Evolutionary conservation across 306 rosid genomes (phyloP).

Genomic region (Psophocarpus tetragonolobus): DNA sequence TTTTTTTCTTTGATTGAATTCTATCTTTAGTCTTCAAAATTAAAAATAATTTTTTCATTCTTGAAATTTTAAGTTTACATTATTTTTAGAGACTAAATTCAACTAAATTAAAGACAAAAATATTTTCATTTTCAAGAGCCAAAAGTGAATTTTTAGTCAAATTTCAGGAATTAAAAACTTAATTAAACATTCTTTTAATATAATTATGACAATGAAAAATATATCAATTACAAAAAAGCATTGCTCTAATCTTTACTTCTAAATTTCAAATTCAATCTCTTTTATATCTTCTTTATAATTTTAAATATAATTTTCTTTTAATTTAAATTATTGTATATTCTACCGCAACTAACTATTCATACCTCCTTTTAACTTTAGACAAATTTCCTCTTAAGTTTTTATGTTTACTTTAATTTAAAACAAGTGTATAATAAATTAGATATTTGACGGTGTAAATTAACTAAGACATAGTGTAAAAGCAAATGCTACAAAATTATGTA

Average conservation of each 20-base stretch:
- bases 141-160: too few species aligned
- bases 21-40: too few species aligned
- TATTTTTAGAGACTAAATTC: too few species aligned
- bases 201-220: too few species aligned
- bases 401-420: neutral
- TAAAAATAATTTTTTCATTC: too few species aligned
- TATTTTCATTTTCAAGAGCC: too few species aligned
- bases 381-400: neutral
- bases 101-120: too few species aligned
- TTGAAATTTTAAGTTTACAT: too few species aligned
- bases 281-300: neutral
- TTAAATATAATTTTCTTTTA: neutral
- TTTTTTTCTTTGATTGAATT: too few species aligned
- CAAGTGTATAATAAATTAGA: neutral
- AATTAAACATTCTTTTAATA: too few species aligned
- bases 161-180: too few species aligned
- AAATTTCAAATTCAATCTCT: neutral
- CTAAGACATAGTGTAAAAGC: neutral
- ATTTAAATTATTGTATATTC: neutral
- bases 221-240: neutral
- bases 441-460: neutral
- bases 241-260: neutral
- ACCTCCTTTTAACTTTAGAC: neutral
- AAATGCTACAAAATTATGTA: constrained; percentile 21
- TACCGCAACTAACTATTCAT: neutral